Evolutionary conservation across 805 yeast genomes (phyloP).

Genomic region (Teunomyces gatunensis): DNA sequence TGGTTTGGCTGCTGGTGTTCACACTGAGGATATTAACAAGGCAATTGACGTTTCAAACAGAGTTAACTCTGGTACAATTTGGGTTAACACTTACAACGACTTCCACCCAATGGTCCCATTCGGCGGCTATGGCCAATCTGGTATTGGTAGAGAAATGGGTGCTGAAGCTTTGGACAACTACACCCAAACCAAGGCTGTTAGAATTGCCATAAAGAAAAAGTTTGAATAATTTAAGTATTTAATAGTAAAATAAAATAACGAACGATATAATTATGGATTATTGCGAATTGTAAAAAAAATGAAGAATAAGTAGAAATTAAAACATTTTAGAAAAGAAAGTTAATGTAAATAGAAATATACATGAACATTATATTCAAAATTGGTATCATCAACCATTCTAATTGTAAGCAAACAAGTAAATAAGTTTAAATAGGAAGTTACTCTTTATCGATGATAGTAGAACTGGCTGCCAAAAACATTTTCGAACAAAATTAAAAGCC

Average conservation of each 20-base stretch:
- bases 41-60: slow-evolving; percentile 73
- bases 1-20: slow-evolving; percentile 91
- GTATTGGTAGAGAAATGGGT: slow-evolving; percentile 94
- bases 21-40: slow-evolving; percentile 70
- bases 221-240: neutral
- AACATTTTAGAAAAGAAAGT: neutral
- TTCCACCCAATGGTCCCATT: slow-evolving; percentile 87
- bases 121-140: slow-evolving; percentile 90
- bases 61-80: slow-evolving; percentile 83
- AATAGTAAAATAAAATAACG: neutral
- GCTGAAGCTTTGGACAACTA: slow-evolving; percentile 81
- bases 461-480: neutral
- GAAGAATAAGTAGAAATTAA: neutral
- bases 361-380: too few relatives aligned
- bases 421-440: too few relatives aligned
- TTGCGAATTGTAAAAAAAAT: neutral
- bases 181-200: slow-evolving; percentile 83
- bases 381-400: too few relatives aligned
- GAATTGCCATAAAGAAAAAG: slow-evolving; percentile 38
- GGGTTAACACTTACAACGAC: slow-evolving; percentile 89
- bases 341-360: too few relatives aligned
- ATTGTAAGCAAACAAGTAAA: too few relatives aligned
- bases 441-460: neutral
- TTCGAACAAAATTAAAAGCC: too few relatives aligned
- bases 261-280: neutral